phyloP scores from a whole-genome alignment of 805 yeast genomes.

The Candida sakaeoensis region DNA sequence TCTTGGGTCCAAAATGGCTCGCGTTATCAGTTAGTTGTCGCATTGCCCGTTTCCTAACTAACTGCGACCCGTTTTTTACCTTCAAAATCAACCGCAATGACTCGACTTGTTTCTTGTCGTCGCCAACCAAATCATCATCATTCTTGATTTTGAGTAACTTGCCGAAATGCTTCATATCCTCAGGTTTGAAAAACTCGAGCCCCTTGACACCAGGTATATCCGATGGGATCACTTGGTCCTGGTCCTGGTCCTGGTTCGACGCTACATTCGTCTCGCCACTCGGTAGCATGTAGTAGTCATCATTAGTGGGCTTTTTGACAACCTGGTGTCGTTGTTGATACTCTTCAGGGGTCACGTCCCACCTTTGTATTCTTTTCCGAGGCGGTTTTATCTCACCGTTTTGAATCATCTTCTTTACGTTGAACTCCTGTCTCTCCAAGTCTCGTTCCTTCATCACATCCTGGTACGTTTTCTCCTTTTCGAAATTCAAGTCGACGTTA shows the following conservation, averaged over 20 bases:
- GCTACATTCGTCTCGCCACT: too few relatives aligned
- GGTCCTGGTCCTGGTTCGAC: constrained; percentile 20
- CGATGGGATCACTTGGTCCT: constrained; percentile 26
- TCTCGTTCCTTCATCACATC: constrained; percentile 41
- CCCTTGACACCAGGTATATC: constrained; percentile 62
- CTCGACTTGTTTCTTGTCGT: constrained; percentile 56
- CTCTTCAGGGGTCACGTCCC: constrained; percentile 44
- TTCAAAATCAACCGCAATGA: constrained; percentile 62
- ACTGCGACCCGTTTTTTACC: constrained; percentile 75
- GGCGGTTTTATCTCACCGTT: constrained; percentile 11
- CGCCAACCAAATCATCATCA: constrained; percentile 35
- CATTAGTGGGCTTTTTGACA: constrained; percentile 26
- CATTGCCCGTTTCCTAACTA: constrained; percentile 64
- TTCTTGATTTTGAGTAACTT: constrained; percentile 36
- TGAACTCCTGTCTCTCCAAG: constrained; percentile 32
- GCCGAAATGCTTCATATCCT: constrained; percentile 71
- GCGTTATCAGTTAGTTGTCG: constrained; percentile 65
- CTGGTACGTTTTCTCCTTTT: constrained; percentile 32
- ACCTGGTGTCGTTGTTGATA: constrained; percentile 20
- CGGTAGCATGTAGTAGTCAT: constrained; percentile 52
- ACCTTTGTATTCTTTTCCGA: constrained; percentile 32
- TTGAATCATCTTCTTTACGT: constrained; percentile 21
- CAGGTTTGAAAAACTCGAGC: constrained; percentile 63
- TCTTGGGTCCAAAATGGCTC: constrained; percentile 60
- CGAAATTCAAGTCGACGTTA: constrained; percentile 22